A percentile compares a stretch with the other conserved stretches of the same genome.
phyloP scores from a whole-genome alignment of 139 green algal genomes.

The Diplosphaera chodatii region DNA sequence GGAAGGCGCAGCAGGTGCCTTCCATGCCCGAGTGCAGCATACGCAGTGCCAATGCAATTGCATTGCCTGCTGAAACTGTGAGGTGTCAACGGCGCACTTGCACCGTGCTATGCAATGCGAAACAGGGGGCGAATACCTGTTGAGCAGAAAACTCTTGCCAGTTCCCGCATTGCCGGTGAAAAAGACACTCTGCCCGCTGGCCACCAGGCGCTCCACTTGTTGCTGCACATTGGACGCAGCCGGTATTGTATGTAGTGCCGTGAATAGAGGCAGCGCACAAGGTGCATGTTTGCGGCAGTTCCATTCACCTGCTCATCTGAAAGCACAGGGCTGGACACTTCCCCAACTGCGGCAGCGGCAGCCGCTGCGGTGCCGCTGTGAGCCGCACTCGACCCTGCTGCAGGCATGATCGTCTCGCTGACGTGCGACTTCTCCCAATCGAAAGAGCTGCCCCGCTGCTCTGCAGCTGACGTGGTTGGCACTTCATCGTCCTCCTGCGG shows the following conservation, averaged over 20 bases:
- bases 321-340: conserved; percentile 11
- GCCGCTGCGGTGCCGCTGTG: background rate
- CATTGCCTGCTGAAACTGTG: too few species aligned
- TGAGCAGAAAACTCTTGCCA: conserved; percentile 63
- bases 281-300: too few species aligned
- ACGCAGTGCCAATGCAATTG: too few species aligned
- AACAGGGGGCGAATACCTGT: too few species aligned
- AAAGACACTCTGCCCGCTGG: conserved; percentile 49
- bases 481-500: background rate
- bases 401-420: background rate
- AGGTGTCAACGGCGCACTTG: too few species aligned
- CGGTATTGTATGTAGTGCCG: too few species aligned
- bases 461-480: too few species aligned
- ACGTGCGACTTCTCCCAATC: background rate
- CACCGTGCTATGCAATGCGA: too few species aligned
- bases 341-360: background rate
- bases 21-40: too few species aligned
- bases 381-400: too few species aligned
- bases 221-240: background rate
- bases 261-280: too few species aligned
- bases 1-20: too few species aligned
- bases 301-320: conserved; percentile 1
- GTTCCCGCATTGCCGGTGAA: conserved; percentile 30
- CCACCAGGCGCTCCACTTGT: conserved; percentile 39
- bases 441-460: background rate